These are phyloP conservation scores for Ceratobasidium sp. DNA, from an alignment of 1,284 basidiomycete genomes.

Conservation along the genomic window DNA sequence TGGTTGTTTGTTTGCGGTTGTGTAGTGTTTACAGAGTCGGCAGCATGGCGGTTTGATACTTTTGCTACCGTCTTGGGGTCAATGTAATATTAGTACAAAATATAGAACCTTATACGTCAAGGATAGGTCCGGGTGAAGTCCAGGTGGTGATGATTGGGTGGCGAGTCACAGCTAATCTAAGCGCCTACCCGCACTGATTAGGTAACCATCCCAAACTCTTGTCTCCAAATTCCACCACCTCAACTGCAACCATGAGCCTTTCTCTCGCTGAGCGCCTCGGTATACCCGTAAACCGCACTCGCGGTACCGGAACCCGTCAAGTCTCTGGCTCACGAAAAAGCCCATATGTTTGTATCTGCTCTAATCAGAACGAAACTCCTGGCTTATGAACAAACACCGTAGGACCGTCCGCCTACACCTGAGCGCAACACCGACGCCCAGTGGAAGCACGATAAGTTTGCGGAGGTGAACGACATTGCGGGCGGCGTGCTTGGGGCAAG, in stretches of 20 bases:
- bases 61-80: too few species aligned
- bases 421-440: constrained; percentile 37
- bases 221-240: not conserved
- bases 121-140: too few species aligned
- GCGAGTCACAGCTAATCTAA: not conserved
- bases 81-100: too few species aligned
- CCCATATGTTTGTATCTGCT: constrained; percentile 40
- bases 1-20: too few species aligned
- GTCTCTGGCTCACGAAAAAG: constrained; percentile 38
- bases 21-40: too few species aligned
- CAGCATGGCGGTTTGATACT: too few species aligned
- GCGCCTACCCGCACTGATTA: not conserved
- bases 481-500: constrained; percentile 44
- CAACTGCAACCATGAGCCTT: constrained; percentile 22
- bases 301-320: constrained; percentile 1
- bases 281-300: constrained; percentile 21
- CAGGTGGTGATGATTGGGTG: not conserved
- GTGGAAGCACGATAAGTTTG: constrained; percentile 48
- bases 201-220: not conserved
- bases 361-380: not conserved
- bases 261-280: constrained; percentile 40
- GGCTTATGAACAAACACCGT: constrained; percentile 1
- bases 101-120: too few species aligned
- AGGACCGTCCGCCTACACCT: constrained; percentile 31
- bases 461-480: constrained; percentile 46